Percentiles rank a stretch among this genome's conserved stretches.
These are phyloP conservation scores for Canavalia gladiata DNA, from an alignment of 306 rosid genomes.

Conservation along the genomic window DNA sequence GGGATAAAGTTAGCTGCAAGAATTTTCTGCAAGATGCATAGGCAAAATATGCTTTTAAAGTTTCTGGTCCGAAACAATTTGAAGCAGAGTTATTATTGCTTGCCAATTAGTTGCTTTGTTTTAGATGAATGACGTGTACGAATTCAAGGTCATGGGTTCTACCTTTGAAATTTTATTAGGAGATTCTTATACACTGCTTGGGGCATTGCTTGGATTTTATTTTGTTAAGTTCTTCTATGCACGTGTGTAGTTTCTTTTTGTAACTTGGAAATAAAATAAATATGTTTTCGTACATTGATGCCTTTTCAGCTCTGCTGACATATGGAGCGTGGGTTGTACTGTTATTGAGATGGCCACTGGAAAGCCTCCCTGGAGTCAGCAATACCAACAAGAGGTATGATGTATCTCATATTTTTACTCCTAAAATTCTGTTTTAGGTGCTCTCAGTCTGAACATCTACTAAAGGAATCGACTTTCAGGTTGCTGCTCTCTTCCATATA, in stretches of 20 bases:
- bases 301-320: slow-evolving; percentile 92
- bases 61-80: slow-evolving; percentile 25
- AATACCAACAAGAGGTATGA: slow-evolving; percentile 97
- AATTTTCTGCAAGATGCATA: slow-evolving; percentile 8
- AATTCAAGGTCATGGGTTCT: slow-evolving; percentile 16
- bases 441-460: slow-evolving; percentile 41
- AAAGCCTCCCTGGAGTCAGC: slow-evolving; percentile 99
- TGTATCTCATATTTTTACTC: slow-evolving; percentile 58
- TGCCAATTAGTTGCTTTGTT: slow-evolving; percentile 8
- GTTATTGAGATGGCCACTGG: slow-evolving; percentile 99
- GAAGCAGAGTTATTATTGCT: slow-evolving; percentile 29
- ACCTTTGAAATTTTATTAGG: slow-evolving; percentile 2
- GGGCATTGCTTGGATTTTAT: slow-evolving; percentile 5
- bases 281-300: slow-evolving; percentile 41
- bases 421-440: slow-evolving; percentile 34
- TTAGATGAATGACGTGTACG: background rate
- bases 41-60: slow-evolving; percentile 23
- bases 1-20: slow-evolving; percentile 23
- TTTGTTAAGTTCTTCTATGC: slow-evolving; percentile 10
- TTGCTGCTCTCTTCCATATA: slow-evolving; percentile 96
- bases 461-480: slow-evolving; percentile 70
- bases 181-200: slow-evolving; percentile 28
- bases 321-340: slow-evolving; percentile 99
- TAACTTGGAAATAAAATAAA: slow-evolving; percentile 43
- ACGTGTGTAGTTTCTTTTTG: background rate